Evolutionary conservation across 805 yeast species (phyloP).

Genomic region (Cyberlindnera galapagoensis): DNA sequence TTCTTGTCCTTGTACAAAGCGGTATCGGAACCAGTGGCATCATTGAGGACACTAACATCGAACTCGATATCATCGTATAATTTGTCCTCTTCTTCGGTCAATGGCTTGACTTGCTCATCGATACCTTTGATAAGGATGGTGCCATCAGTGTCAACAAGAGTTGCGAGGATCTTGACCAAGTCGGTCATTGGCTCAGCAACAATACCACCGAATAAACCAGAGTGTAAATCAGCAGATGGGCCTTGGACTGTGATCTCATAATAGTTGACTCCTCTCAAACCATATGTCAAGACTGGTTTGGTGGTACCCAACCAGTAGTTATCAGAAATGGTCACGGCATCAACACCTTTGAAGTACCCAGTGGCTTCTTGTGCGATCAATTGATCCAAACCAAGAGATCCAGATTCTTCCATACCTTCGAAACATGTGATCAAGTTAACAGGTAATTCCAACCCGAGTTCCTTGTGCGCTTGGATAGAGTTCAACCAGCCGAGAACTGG

Average conservation of each 20-base stretch:
- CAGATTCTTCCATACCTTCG: slow-evolving; percentile 99
- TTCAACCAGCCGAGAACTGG: slow-evolving; percentile 98
- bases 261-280: slow-evolving; percentile 94
- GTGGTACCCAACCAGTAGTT: slow-evolving; percentile 98
- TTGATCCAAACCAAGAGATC: slow-evolving; percentile 85
- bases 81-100: slow-evolving; percentile 71
- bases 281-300: slow-evolving; percentile 95
- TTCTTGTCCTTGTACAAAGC: slow-evolving; percentile 71
- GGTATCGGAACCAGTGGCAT: slow-evolving; percentile 84
- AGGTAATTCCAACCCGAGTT: slow-evolving; percentile 80
- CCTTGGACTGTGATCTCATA: slow-evolving; percentile 79
- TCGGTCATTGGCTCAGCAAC: slow-evolving; percentile 98
- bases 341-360: slow-evolving; percentile 77
- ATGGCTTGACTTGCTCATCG: slow-evolving; percentile 90
- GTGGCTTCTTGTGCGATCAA: slow-evolving; percentile 76
- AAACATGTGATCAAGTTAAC: slow-evolving; percentile 89
- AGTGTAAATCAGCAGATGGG: slow-evolving; percentile 95
- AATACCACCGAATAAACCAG: slow-evolving; percentile 96
- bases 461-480: slow-evolving; percentile 83
- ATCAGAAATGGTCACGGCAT: slow-evolving; percentile 93
- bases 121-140: slow-evolving; percentile 84
- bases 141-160: slow-evolving; percentile 77
- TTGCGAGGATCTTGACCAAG: slow-evolving; percentile 66
- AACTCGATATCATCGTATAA: slow-evolving; percentile 85
- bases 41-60: slow-evolving; percentile 74